A percentile compares a stretch with the other conserved stretches of the same genome.
These are phyloP conservation scores for Silene coronaria DNA, from an alignment of 179 eudicot species.

Conservation along the genomic window DNA sequence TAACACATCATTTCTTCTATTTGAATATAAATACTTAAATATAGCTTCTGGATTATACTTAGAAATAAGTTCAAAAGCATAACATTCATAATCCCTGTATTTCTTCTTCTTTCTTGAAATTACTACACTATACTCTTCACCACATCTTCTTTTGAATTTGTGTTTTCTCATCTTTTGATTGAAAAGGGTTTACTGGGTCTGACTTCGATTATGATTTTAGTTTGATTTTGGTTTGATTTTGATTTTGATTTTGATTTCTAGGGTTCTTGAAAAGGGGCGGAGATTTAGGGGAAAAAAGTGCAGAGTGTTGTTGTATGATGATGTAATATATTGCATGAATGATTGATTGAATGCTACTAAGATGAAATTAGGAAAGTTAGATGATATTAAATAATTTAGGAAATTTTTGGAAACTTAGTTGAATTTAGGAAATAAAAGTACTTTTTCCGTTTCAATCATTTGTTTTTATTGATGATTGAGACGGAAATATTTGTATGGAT, in stretches of 20 bases:
- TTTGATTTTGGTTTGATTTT: background rate
- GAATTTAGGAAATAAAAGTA: no score
- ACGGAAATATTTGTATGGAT: no score
- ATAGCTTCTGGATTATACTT: conserved; percentile 52
- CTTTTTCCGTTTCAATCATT: no score
- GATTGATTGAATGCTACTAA: no score
- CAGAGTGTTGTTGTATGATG: background rate
- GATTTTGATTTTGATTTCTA: background rate
- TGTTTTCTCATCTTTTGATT: background rate
- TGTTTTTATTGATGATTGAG: no score
- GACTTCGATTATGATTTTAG: no score
- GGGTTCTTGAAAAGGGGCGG: background rate
- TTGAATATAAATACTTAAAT: conserved; percentile 24
- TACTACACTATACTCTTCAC: background rate
- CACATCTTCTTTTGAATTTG: background rate
- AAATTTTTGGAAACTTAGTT: no score
- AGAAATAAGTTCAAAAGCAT: conserved; percentile 30
- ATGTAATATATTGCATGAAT: background rate
- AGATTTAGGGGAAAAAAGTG: background rate
- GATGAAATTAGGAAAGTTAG: no score
- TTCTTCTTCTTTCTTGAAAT: background rate
- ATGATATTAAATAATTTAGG: no score
- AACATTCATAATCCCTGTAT: background rate
- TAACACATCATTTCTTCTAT: background rate
- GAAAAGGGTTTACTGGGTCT: background rate